These are phyloP conservation scores for Sugiyamaella smithiae DNA, from an alignment of 805 yeast species.

Conservation along the genomic window DNA sequence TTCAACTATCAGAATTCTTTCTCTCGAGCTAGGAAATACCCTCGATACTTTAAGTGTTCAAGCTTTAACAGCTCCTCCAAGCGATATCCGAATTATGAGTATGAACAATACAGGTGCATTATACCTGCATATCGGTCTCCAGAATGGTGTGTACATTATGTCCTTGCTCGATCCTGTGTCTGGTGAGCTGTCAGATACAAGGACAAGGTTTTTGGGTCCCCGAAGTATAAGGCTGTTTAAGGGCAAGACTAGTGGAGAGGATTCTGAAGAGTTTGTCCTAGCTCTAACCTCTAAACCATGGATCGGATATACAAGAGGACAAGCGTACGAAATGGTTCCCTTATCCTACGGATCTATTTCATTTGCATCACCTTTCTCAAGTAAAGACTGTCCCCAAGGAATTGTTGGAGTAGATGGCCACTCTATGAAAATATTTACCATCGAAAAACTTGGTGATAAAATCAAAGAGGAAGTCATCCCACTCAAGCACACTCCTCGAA, in stretches of 20 bases:
- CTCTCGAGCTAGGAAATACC: constrained; percentile 57
- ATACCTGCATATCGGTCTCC: constrained; percentile 72
- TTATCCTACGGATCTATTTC: constrained; percentile 39
- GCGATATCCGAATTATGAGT: constrained; percentile 37
- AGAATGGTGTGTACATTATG: constrained; percentile 75
- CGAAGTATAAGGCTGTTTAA: constrained; percentile 52
- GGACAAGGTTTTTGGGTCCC: constrained; percentile 72
- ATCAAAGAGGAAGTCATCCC: constrained; percentile 13
- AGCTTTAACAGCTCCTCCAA: constrained; percentile 55
- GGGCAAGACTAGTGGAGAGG: constrained; percentile 29
- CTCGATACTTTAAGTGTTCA: constrained; percentile 64
- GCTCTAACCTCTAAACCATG: constrained; percentile 57
- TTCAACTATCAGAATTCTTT: constrained; percentile 63
- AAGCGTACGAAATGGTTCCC: constrained; percentile 46
- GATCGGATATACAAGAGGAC: constrained; percentile 44
- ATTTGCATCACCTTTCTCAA: constrained; percentile 52
- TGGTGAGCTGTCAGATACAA: constrained; percentile 63
- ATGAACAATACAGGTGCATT: constrained; percentile 29
- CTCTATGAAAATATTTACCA: constrained; percentile 50
- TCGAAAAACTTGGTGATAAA: constrained; percentile 21
- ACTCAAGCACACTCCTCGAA: constrained; percentile 23
- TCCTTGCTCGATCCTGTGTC: constrained; percentile 54
- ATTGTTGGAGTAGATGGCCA: constrained; percentile 58
- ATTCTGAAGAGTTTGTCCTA: constrained; percentile 36
- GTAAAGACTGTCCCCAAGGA: constrained; percentile 63